Conservation (phyloP, 1,284 basidiomycete genomes). For the Sanghuangporus weigelae region DNA sequence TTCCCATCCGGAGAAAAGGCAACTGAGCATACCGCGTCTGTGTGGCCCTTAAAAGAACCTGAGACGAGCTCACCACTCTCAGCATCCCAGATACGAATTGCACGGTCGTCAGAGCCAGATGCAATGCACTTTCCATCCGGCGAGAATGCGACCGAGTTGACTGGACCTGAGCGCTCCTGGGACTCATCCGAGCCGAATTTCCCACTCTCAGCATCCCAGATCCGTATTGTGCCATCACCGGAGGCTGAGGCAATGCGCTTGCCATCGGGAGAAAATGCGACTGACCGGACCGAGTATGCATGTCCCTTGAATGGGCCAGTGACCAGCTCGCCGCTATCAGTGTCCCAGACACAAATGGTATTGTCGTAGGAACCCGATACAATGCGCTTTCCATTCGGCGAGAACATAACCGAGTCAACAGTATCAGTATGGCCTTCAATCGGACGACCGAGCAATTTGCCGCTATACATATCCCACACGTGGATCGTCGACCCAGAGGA, state of each 20-base stretch:
- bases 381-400: background rate
- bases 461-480: background rate
- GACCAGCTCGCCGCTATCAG: background rate
- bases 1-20: background rate
- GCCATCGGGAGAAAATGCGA: too few species aligned
- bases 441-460: background rate
- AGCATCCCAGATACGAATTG: background rate
- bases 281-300: too few species aligned
- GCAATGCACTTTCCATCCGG: too few species aligned
- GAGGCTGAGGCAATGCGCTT: too few species aligned
- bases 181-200: too few species aligned
- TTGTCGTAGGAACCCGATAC: background rate
- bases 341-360: background rate
- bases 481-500: background rate
- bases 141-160: background rate
- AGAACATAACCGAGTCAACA: background rate
- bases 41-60: background rate
- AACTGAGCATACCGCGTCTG: background rate
- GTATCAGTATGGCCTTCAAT: background rate
- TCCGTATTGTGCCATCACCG: too few species aligned
- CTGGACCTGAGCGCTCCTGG: too few species aligned
- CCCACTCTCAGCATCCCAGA: too few species aligned
- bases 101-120: background rate
- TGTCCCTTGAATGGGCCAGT: background rate
- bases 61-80: background rate